Percentiles rank a stretch among this genome's conserved stretches.
These are phyloP conservation scores for Teunomyces gatunensis DNA, from an alignment of 805 yeast species.

Conservation along the genomic window DNA sequence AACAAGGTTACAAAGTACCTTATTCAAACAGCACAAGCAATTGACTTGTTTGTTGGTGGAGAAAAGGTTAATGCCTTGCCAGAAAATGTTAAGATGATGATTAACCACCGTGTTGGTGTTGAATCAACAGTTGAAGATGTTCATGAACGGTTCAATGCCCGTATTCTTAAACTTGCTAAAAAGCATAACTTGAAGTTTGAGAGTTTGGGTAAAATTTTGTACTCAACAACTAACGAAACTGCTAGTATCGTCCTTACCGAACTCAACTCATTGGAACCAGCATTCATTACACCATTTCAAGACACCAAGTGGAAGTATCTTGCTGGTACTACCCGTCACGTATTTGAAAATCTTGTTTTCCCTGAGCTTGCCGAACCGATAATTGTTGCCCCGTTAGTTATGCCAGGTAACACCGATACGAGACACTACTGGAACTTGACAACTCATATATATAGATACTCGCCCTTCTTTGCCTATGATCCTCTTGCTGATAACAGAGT, in stretches of 20 bases:
- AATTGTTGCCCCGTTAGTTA: conserved; percentile 46
- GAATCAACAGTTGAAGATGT: conserved; percentile 25
- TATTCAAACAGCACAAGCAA: conserved; percentile 33
- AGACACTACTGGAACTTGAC: conserved; percentile 57
- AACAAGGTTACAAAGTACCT: conserved; percentile 25
- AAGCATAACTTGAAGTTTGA: conserved; percentile 24
- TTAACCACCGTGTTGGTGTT: conserved; percentile 36
- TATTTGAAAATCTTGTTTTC: conserved; percentile 55
- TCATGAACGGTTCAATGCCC: conserved; percentile 16
- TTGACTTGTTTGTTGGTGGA: conserved; percentile 36
- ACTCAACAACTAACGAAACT: conserved; percentile 8
- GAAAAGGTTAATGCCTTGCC: conserved; percentile 42
- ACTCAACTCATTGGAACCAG: conserved; percentile 34
- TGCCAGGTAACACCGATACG: conserved; percentile 65
- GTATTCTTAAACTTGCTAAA: conserved; percentile 25
- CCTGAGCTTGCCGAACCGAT: conserved; percentile 26
- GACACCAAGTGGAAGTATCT: conserved; percentile 30
- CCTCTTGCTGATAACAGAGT: conserved; percentile 18
- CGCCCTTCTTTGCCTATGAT: conserved; percentile 20
- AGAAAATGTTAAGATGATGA: conserved; percentile 26
- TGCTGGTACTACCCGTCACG: conserved; percentile 61
- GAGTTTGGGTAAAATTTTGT: conserved; percentile 17
- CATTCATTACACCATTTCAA: conserved; percentile 42
- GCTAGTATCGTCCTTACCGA: conserved; percentile 17
- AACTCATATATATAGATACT: conserved; percentile 51